Evolutionary conservation across 306 rosid genomes (phyloP).

Genomic region (Medicago lupulina): DNA sequence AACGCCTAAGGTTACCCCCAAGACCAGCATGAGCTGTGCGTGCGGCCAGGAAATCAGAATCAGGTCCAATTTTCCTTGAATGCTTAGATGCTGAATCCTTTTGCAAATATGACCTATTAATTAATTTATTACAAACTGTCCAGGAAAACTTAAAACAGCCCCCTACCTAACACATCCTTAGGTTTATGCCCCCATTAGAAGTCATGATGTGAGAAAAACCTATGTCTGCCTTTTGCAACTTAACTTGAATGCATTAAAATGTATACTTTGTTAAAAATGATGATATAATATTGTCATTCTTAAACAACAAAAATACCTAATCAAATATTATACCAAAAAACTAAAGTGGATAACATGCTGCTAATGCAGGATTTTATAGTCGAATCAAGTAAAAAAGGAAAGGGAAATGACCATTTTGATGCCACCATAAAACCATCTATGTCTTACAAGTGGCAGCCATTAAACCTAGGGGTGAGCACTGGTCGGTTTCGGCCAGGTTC

Average conservation of each 20-base stretch:
- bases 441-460: not conserved
- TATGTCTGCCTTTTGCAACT: not conserved
- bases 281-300: not conserved
- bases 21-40: not conserved
- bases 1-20: not conserved
- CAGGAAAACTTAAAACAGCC: not conserved
- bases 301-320: not conserved
- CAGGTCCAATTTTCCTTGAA: slow-evolving; percentile 9
- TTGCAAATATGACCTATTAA: not conserved
- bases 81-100: slow-evolving; percentile 2
- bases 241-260: not conserved
- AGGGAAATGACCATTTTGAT: not conserved
- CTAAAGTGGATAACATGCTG: slow-evolving; percentile 7
- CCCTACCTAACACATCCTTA: not conserved
- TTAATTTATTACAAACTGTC: not conserved
- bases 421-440: slow-evolving; percentile 30
- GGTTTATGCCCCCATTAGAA: slow-evolving; percentile 15
- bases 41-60: slow-evolving; percentile 19
- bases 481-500: too few species aligned
- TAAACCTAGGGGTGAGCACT: too few species aligned
- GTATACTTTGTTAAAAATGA: not conserved
- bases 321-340: not conserved
- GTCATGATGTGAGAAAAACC: not conserved
- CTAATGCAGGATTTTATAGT: not conserved
- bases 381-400: slow-evolving; percentile 8